Percentiles rank a stretch among this genome's conserved stretches.
These are phyloP conservation scores for Bretschneidera sinensis DNA, from an alignment of 345 rosid species.

Conservation along the genomic window DNA sequence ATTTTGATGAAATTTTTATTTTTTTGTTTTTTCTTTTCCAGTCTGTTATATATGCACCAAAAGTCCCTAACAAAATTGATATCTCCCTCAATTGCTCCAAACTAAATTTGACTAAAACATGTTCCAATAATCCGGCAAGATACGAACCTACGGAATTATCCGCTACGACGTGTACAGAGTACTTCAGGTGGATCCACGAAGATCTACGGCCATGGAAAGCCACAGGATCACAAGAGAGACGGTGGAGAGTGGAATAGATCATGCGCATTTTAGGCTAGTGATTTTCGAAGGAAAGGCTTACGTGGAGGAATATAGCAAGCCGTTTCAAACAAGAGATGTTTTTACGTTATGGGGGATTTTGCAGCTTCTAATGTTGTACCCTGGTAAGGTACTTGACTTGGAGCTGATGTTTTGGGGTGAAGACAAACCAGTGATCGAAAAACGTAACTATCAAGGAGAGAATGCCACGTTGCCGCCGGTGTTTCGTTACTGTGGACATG, in stretches of 20 bases:
- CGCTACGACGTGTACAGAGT: conserved; percentile 44
- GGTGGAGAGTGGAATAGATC: conserved; percentile 32
- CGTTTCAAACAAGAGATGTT: conserved; percentile 53
- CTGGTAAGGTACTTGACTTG: conserved; percentile 56
- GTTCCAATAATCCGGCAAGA: conserved; percentile 21
- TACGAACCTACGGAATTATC: conserved; percentile 13
- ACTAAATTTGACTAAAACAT: conserved; percentile 18
- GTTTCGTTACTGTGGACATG: conserved; percentile 56
- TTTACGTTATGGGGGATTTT: conserved; percentile 69
- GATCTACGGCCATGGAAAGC: conserved; percentile 51
- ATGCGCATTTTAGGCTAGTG: conserved; percentile 49
- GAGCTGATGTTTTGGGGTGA: conserved; percentile 53
- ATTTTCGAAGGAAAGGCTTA: conserved; percentile 43
- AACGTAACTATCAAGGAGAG: conserved; percentile 18
- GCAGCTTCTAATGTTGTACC: conserved; percentile 65
- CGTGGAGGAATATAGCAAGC: conserved; percentile 33
- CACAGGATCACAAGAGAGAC: conserved; percentile 45
- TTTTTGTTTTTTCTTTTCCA: conserved; percentile 3
- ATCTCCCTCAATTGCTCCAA: conserved; percentile 34
- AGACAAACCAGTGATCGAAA: conserved; percentile 38
- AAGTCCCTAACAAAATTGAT: too few relatives aligned
- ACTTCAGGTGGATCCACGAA: conserved; percentile 63
- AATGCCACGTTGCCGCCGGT: conserved; percentile 43
- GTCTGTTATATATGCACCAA: conserved; percentile 19
- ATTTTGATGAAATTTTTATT: too few relatives aligned